Percentiles rank a stretch among this genome's conserved stretches.
Evolutionary conservation across 1,284 basidiomycete species (phyloP).

Genomic region (Cryptococcus depauperatus): DNA sequence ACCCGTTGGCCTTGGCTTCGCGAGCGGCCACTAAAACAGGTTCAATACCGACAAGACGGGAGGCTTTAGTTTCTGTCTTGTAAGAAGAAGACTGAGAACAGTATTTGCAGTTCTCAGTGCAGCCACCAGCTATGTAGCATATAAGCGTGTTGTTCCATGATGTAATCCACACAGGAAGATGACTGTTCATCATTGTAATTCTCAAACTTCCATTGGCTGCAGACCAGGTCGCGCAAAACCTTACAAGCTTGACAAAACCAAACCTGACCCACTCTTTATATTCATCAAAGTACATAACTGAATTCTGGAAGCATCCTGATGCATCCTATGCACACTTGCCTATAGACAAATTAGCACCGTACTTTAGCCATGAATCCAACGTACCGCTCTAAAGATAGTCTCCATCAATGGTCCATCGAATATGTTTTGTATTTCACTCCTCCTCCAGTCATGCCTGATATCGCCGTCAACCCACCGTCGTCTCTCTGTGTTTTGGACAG

Average conservation of each 20-base stretch:
- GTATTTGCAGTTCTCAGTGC: slow-evolving; percentile 95
- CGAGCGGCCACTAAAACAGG: slow-evolving; percentile 84
- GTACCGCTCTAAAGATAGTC: slow-evolving; percentile 72
- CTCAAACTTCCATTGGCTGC: no score
- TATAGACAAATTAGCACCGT: slow-evolving; percentile 12
- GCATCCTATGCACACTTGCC: slow-evolving; percentile 64
- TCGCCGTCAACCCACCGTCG: slow-evolving; percentile 23
- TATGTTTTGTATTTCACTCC: slow-evolving; percentile 46
- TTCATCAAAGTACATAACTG: slow-evolving; percentile 98
- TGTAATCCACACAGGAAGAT: no score
- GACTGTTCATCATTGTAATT: no score
- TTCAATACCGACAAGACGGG: slow-evolving; percentile 79
- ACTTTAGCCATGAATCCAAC: slow-evolving; percentile 17
- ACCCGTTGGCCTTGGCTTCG: slow-evolving; percentile 90
- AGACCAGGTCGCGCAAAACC: no score
- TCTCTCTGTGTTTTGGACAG: slow-evolving; percentile 3
- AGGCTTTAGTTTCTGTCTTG: slow-evolving; percentile 80
- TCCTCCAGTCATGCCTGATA: slow-evolving; percentile 43
- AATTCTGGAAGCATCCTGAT: slow-evolving; percentile 81
- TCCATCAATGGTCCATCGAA: slow-evolving; percentile 66
- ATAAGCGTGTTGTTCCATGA: background rate
- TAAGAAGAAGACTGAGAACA: slow-evolving; percentile 94
- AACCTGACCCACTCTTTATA: slow-evolving; percentile 88
- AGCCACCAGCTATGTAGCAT: slow-evolving; percentile 82
- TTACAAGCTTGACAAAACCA: slow-evolving; percentile 14